Base-by-base conservation (phyloP, 257 asterid genomes). In the Linaria vulgaris region DNA sequence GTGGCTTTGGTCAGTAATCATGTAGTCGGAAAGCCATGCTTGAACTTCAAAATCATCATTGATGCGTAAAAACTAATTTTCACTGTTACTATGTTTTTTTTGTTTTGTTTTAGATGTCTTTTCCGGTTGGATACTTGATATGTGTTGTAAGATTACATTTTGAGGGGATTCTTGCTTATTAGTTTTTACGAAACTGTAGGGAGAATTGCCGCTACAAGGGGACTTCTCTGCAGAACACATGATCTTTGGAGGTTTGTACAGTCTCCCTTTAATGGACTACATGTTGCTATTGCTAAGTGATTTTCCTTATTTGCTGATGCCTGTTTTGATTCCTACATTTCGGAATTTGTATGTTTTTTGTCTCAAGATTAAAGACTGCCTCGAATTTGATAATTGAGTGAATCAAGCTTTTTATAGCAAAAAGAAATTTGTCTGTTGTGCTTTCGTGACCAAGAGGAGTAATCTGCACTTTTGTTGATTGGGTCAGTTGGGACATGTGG, bases 201-300 rank as follows among this genome's bases (percentile, higher is more conserved):
- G 96, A 61, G 99, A 92, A 41, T 64, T 92, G 71, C 99, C 99
- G 44, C 99, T 92, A 68, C 99, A 92, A 69, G 99, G 99, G 44
- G 99, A 92, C 74, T 92, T 92, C 82, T 92, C 97, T 11, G 99
- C 99, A 0, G 95, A 92, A 59, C 99, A 89, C 80, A 92, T 92
- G 99, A 92, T 92, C 71, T 87, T 85, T 77, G 97, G 99, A 80
- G 99, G 99, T 92, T 46, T 57, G 74, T 74, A 64, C 56, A 21
- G 49, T 21, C 27, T 21, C 23, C 19, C 39, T 41, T 59, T 21
- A 25, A 59, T 21, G 12, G 9, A 15, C 19, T 60, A 48, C 12
- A 27, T 54, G 31, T 44, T 20, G 16, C 30, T 38, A 6, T 11
- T 31, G 17, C 5, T 44, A 3, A 12, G 49, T 43, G 16, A 21